phyloP scores from a whole-genome alignment of 2,329 filamentous ascomycete genomes.

The Aspergillus luchuensis region DNA sequence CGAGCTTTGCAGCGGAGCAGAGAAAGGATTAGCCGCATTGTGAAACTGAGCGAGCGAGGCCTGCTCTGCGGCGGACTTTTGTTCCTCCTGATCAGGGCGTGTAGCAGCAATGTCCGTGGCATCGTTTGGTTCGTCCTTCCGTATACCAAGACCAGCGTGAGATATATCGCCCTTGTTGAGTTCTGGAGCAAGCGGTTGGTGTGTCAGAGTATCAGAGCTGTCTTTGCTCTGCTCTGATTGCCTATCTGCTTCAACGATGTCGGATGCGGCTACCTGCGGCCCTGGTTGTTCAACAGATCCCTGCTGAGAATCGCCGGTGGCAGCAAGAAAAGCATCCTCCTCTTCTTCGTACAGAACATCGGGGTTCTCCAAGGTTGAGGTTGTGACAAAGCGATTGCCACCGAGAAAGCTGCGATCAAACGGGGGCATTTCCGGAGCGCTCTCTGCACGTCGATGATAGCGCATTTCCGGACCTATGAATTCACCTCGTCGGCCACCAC shows the following conservation, averaged over 20 bases:
- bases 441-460: constrained; percentile 53
- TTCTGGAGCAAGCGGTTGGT: constrained; percentile 17
- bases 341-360: constrained; percentile 56
- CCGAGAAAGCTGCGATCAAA: constrained; percentile 47
- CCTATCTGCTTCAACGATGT: constrained; percentile 19
- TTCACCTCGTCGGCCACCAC: constrained; percentile 49
- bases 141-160: constrained; percentile 35
- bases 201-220: constrained; percentile 32
- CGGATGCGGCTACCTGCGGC: constrained; percentile 6
- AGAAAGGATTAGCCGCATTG: constrained; percentile 26
- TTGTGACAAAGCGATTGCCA: constrained; percentile 41
- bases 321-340: constrained; percentile 52
- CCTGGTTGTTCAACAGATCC: constrained; percentile 18
- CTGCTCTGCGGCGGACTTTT: constrained; percentile 4
- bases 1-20: constrained; percentile 26
- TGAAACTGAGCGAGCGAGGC: constrained; percentile 18
- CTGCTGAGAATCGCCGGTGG: constrained; percentile 35
- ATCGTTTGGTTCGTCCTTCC: constrained; percentile 18
- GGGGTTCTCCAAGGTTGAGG: constrained; percentile 42
- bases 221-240: constrained; percentile 29
- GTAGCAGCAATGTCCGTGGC: background rate
- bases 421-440: constrained; percentile 52
- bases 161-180: constrained; percentile 7
- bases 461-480: constrained; percentile 52
- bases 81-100: constrained; percentile 7